Evolutionary conservation across 495 filamentous ascomycete genomes (phyloP).

Genomic region (Penicillium daleae): DNA sequence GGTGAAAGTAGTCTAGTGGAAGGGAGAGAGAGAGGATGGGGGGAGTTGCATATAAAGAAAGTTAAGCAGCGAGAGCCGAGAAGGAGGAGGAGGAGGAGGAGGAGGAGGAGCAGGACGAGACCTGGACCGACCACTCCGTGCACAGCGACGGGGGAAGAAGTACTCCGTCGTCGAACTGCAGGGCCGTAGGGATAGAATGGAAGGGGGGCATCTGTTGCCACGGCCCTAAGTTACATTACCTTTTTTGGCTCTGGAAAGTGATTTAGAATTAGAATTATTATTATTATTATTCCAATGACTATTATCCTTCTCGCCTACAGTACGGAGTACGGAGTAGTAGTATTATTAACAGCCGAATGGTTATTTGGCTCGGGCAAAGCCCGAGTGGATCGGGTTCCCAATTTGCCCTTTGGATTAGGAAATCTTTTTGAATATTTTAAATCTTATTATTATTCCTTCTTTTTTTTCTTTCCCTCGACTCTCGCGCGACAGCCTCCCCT

Average conservation of each 20-base stretch:
- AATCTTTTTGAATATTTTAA: neutral
- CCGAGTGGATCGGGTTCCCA: conserved; percentile 13
- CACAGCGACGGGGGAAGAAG: neutral
- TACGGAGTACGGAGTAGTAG: too few relatives aligned
- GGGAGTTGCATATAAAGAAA: conserved; percentile 4
- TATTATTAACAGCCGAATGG: neutral
- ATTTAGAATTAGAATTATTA: neutral
- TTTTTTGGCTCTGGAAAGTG: neutral
- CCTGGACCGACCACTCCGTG: neutral
- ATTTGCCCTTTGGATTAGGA: neutral
- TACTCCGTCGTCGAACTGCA: neutral
- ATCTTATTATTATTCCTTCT: neutral
- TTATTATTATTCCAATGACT: neutral
- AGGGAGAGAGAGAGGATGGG: neutral
- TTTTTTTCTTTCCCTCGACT: neutral
- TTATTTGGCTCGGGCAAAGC: conserved; percentile 15
- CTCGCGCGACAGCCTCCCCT: conserved; percentile 21
- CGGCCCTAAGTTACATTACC: conserved; percentile 23
- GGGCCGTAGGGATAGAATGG: conserved; percentile 17
- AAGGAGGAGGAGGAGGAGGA: conserved; percentile 4
- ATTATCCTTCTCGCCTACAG: neutral
- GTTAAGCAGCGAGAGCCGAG: neutral
- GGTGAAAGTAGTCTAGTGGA: conserved; percentile 1
- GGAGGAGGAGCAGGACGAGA: neutral
- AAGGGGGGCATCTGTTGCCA: conserved; percentile 24